Evolutionary conservation across 768 basidiomycete genomes (phyloP).

Genomic region (Psilocybe azurescens): DNA sequence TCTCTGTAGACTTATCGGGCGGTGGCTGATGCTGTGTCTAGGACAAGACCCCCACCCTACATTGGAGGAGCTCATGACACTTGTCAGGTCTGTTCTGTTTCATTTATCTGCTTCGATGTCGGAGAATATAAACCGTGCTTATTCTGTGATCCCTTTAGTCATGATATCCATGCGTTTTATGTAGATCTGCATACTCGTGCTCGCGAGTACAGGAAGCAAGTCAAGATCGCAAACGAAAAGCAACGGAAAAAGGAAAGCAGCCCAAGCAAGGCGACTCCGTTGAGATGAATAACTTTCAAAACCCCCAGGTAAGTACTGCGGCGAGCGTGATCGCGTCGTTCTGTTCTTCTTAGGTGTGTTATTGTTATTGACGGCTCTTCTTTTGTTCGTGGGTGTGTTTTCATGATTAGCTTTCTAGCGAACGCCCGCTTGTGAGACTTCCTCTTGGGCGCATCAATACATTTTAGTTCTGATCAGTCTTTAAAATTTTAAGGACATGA

Average conservation of each 20-base stretch:
- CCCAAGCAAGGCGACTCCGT: constrained; percentile 14
- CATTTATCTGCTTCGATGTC: background rate
- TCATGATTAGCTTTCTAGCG: constrained; percentile 19
- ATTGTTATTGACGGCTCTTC: background rate
- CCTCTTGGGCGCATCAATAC: background rate
- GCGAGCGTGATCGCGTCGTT: background rate
- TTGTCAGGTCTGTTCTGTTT: constrained; percentile 30
- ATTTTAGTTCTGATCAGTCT: background rate
- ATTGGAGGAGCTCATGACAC: constrained; percentile 32
- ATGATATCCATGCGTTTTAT: constrained; percentile 37
- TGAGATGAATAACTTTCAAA: constrained; percentile 45
- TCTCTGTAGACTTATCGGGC: background rate
- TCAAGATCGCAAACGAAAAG: constrained; percentile 23
- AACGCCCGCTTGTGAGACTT: constrained; percentile 20
- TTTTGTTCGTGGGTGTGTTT: constrained; percentile 10
- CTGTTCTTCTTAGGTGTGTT: background rate
- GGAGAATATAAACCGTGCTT: background rate
- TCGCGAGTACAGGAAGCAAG: constrained; percentile 28
- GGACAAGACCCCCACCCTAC: constrained; percentile 35
- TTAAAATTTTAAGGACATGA: constrained; percentile 19
- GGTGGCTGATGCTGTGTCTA: constrained; percentile 11
- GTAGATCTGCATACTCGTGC: constrained; percentile 32
- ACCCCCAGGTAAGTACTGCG: constrained; percentile 31
- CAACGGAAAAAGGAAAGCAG: constrained; percentile 23
- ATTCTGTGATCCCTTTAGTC: constrained; percentile 22